Evolutionary conservation across 2,329 filamentous ascomycete species (phyloP).

Genomic region (Ceratocystis eucalypticola): DNA sequence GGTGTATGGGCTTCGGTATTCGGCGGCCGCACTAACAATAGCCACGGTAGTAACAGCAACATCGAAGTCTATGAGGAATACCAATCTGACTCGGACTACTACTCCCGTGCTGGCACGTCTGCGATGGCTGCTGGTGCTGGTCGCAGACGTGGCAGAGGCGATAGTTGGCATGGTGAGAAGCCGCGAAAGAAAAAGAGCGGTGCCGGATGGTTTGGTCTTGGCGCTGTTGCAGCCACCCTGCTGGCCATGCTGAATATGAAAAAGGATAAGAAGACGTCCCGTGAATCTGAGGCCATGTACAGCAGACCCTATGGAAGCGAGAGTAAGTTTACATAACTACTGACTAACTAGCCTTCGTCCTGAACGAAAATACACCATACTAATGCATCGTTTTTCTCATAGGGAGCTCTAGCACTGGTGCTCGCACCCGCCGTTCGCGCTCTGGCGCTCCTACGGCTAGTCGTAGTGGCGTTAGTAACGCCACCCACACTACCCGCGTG

Average conservation of each 20-base stretch:
- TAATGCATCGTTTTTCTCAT: conserved; percentile 14
- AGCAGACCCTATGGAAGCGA: conserved; percentile 10
- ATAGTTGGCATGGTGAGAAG: conserved; percentile 33
- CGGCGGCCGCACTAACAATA: conserved; percentile 31
- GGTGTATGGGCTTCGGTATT: conserved; percentile 51
- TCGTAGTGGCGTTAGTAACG: conserved; percentile 11
- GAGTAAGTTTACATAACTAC: conserved; percentile 12
- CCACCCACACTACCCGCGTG: conserved; percentile 11
- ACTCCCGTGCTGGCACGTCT: conserved; percentile 22
- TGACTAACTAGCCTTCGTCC: background rate
- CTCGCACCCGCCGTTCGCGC: conserved; percentile 27
- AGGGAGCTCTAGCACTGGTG: conserved; percentile 37
- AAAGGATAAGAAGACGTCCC: conserved; percentile 33
- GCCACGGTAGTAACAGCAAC: conserved; percentile 32
- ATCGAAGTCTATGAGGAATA: conserved; percentile 26
- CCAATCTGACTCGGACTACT: conserved; percentile 35
- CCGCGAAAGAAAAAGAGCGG: conserved; percentile 35
- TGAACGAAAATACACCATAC: background rate
- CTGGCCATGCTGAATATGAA: conserved; percentile 41
- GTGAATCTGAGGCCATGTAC: conserved; percentile 10
- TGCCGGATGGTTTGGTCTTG: conserved; percentile 40
- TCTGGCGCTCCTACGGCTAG: background rate
- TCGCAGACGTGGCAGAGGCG: conserved; percentile 9
- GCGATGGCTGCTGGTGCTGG: conserved; percentile 16
- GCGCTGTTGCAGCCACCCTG: conserved; percentile 38